Conservation (phyloP, 2,329 filamentous ascomycete genomes). For the Lasiodiplodia sp. region DNA sequence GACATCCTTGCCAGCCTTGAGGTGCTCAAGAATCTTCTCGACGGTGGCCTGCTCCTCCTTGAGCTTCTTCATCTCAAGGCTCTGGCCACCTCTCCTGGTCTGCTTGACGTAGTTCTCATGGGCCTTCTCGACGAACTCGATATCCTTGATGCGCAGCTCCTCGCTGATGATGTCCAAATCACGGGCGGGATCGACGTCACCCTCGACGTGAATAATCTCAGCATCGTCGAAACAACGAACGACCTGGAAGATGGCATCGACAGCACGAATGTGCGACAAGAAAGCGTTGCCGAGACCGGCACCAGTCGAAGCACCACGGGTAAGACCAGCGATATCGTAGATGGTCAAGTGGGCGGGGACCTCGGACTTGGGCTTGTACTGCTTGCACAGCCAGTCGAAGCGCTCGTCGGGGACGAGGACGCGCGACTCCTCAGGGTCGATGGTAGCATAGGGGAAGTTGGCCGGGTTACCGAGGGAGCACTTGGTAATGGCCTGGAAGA, state of each 20-base stretch:
- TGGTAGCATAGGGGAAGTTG: slow-evolving; percentile 99
- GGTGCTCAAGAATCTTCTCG: slow-evolving; percentile 82
- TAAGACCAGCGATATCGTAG: slow-evolving; percentile 98
- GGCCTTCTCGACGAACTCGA: slow-evolving; percentile 97
- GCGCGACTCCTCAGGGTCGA: slow-evolving; percentile 97
- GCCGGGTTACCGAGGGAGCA: slow-evolving; percentile 96
- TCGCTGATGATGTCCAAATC: slow-evolving; percentile 97
- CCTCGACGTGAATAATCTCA: slow-evolving; percentile 99
- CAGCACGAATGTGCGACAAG: slow-evolving; percentile 96
- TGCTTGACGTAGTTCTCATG: slow-evolving; percentile 92
- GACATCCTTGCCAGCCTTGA: slow-evolving; percentile 91
- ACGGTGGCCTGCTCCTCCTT: slow-evolving; percentile 93
- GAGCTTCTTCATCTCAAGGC: slow-evolving; percentile 96
- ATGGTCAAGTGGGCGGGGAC: slow-evolving; percentile 98
- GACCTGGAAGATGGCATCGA: slow-evolving; percentile 97
- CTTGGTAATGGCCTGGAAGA: slow-evolving; percentile 99
- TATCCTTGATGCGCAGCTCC: slow-evolving; percentile 96
- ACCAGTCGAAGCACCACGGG: slow-evolving; percentile 93
- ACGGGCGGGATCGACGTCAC: slow-evolving; percentile 92
- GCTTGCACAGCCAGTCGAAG: slow-evolving; percentile 93
- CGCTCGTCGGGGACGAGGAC: slow-evolving; percentile 96
- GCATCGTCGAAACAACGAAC: slow-evolving; percentile 98
- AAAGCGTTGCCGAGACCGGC: slow-evolving; percentile 97
- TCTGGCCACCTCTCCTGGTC: slow-evolving; percentile 92
- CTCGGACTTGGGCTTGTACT: slow-evolving; percentile 96